Base-by-base conservation (phyloP, 306 rosid genomes). In the Pterocarpus santalinus region DNA sequence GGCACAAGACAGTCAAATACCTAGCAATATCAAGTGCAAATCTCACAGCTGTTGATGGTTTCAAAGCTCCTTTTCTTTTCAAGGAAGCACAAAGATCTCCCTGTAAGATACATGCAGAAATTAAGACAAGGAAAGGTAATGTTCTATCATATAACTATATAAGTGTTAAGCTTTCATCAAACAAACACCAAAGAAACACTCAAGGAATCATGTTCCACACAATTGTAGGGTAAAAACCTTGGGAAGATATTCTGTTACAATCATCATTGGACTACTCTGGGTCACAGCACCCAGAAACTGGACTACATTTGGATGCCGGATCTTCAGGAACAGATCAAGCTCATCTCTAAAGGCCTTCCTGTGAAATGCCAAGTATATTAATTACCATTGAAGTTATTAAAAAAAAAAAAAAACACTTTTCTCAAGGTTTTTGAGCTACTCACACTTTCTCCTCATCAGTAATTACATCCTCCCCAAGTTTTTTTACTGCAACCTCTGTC, bases 281-380 rank as follows among this genome's bases (percentile, higher is more conserved):
- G 99, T 95, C 81, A 95, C 99, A 44, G 99, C 99, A 84, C 99
- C 99, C 66, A 95, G 90, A 93, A 95, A 95, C 79, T 95, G 99
- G 55, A 95, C 95, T 4, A 95, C 97, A 78, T 95, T 95, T 60
- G 99, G 99, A 88, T 95, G 99, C 51, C 99, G 89, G 76, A 95
- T 88, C 94, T 90, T 95, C 89, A 92, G 99, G 68, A 91, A 90
- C 81, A 95, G 86, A 8, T 91, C 97, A 84, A 95, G 97, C 89
- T 95, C 99, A 3, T 95, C 97, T 51, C 91, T 86, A 62, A 95
- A 95, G 28, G 97, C 97, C 81, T 83, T 93, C 89, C 99, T 95
- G 97, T 72, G 49, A 55, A 85, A 81, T 69, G 70, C 65, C 71
- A 80, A 81, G 73, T 43, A 66, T 5, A 78, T 89, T 60, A 76